Base-by-base conservation (phyloP, 352 stramenopile genomes). In the Globisporangium okanoganense region DNA sequence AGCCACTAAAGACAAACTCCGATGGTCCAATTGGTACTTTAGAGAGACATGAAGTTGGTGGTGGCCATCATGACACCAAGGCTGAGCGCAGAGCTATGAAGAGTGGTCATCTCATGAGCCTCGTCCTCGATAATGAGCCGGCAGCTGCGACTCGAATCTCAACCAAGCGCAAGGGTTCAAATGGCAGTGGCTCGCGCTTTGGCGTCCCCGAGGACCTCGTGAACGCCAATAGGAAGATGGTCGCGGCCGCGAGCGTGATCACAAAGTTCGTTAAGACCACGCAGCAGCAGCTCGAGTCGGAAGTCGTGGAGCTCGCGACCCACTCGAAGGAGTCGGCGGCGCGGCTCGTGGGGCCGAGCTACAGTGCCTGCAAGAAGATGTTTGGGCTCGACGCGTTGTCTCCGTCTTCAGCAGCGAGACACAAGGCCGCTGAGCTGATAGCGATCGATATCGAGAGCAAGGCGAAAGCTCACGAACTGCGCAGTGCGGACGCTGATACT, bases 321-420 rank as follows among this genome's bases (percentile, higher is more conserved):
- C 73, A 82, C 31, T 76, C 68, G 1, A 78, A 77, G 31, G 71
- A 75, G 53, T 79, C 73, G 20, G 73, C 71, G 3, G 64, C 71
- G 3, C 65, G 69, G 1, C 62, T 82, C 24, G 58, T 73, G 13
- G 54, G 75, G n/a, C 73, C 73, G 1, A 62, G 64, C 7, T 78
- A 76, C 33, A 73, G 58, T 16, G 68, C 68, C 2, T 57, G 65
- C 52, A 75, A 75, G 47, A 78, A 73, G 6, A 36, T 78, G 13
- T 57, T 78, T n/a, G 64, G 58, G 0, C 52, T 67, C 9, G 67
- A 63, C 16, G 36, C 47, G 0, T 24, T 24, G 16, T n/a, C 40
- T 2, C 16, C 40, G 5, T 27, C 41, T 36, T 35, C 33, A 50
- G 2, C 7, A 59, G 2, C 7, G 9, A 60, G 31, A 29, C 16